Evolutionary conservation across 2,329 filamentous ascomycete species (phyloP).

Genomic region (Incumbomyces lentus): DNA sequence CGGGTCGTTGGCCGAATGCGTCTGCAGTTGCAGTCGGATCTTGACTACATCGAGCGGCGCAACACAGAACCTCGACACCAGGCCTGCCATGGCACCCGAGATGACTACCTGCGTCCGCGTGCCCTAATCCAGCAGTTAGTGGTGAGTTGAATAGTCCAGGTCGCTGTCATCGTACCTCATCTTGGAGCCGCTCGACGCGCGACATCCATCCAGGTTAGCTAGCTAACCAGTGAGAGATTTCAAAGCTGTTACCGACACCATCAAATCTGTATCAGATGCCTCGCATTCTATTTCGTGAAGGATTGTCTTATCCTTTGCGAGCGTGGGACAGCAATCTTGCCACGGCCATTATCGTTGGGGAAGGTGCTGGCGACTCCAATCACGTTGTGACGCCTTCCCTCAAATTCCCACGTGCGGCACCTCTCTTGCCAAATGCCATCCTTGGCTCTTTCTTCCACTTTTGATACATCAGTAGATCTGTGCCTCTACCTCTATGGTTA

Average conservation of each 20-base stretch:
- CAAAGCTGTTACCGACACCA: not conserved
- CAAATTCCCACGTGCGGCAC: too few relatives aligned
- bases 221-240: not conserved
- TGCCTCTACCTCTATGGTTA: too few relatives aligned
- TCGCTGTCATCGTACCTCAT: conserved; percentile 45
- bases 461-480: too few relatives aligned
- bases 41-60: conserved; percentile 96
- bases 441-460: too few relatives aligned
- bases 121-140: conserved; percentile 38
- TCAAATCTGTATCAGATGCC: too few relatives aligned
- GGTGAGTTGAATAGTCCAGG: not conserved
- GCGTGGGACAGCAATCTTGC: too few relatives aligned
- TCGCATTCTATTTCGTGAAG: too few relatives aligned
- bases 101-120: conserved; percentile 55
- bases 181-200: conserved; percentile 56
- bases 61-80: conserved; percentile 88
- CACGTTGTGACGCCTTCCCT: too few relatives aligned
- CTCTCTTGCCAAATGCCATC: too few relatives aligned
- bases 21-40: conserved; percentile 90
- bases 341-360: not conserved
- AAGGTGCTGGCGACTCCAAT: conserved; percentile 5
- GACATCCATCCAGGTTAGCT: conserved; percentile 40
- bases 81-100: conserved; percentile 63
- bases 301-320: not conserved
- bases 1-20: conserved; percentile 71